Conservation (phyloP, 352 stramenopile species). For the Pythium phragmitis region DNA sequence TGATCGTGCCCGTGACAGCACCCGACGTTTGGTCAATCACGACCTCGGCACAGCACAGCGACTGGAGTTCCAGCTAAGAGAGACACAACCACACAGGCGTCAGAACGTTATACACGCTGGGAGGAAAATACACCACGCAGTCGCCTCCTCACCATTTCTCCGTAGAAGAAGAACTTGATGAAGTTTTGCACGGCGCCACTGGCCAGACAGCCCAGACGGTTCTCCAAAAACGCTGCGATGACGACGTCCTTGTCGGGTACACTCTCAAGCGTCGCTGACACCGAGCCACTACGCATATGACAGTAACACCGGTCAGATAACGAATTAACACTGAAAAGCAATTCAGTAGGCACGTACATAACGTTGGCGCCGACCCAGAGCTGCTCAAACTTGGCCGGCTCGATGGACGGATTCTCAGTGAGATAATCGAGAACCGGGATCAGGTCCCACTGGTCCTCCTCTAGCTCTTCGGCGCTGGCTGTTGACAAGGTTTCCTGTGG, state of each 20-base stretch:
- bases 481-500: conserved; percentile 25
- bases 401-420: conserved; percentile 53
- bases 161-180: conserved; percentile 89
- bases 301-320: conserved; percentile 19
- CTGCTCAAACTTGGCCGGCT: conserved; percentile 78
- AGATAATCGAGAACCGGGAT: conserved; percentile 76
- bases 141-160: conserved; percentile 60
- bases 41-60: conserved; percentile 82
- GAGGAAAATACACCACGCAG: background rate
- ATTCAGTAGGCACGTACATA: conserved; percentile 54
- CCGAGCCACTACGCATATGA: conserved; percentile 38
- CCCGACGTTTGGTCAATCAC: conserved; percentile 60
- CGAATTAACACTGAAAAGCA: background rate
- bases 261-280: conserved; percentile 49
- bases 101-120: no score
- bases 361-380: conserved; percentile 63
- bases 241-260: conserved; percentile 74
- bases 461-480: conserved; percentile 31
- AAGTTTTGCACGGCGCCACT: conserved; percentile 66
- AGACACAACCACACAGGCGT: background rate
- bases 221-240: conserved; percentile 68
- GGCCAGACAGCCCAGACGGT: conserved; percentile 76
- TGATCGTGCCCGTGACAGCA: conserved; percentile 60
- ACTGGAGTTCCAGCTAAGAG: conserved; percentile 65
- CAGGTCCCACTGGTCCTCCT: conserved; percentile 33